phyloP scores from a whole-genome alignment of 2,329 filamentous ascomycete genomes.

The Leptographium radiaticola region DNA sequence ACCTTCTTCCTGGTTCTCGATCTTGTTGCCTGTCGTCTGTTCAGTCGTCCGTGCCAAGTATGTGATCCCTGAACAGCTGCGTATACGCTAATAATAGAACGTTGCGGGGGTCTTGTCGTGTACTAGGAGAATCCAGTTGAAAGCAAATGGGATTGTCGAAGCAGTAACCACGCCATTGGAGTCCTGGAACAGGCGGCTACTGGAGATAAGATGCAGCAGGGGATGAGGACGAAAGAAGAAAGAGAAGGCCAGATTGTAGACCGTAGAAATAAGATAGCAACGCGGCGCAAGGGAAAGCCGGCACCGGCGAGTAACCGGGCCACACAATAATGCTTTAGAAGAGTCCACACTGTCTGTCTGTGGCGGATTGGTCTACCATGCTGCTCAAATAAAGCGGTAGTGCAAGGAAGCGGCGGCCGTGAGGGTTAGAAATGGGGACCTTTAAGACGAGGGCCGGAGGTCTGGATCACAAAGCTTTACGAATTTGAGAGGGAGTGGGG shows the following conservation, averaged over 20 bases:
- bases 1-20: background rate
- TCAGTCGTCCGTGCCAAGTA: background rate
- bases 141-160: background rate
- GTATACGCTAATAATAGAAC: background rate
- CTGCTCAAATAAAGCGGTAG: background rate
- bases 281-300: background rate
- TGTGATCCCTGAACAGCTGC: background rate
- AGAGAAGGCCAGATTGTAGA: background rate
- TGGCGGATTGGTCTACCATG: background rate
- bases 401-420: background rate
- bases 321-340: background rate
- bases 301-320: background rate
- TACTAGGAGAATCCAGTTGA: conserved; percentile 7
- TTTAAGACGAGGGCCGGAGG: background rate
- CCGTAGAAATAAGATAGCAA: background rate
- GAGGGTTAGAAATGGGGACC: background rate
- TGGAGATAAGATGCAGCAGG: background rate
- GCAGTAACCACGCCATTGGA: conserved; percentile 5
- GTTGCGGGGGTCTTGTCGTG: background rate
- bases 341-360: background rate
- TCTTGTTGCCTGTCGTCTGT: background rate
- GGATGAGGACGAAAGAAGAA: background rate
- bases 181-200: background rate
- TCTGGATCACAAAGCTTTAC: background rate
- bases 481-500: background rate